phyloP scores from a whole-genome alignment of 1,139 yeast genomes.

The Sugiyamaella grinbergsii region DNA sequence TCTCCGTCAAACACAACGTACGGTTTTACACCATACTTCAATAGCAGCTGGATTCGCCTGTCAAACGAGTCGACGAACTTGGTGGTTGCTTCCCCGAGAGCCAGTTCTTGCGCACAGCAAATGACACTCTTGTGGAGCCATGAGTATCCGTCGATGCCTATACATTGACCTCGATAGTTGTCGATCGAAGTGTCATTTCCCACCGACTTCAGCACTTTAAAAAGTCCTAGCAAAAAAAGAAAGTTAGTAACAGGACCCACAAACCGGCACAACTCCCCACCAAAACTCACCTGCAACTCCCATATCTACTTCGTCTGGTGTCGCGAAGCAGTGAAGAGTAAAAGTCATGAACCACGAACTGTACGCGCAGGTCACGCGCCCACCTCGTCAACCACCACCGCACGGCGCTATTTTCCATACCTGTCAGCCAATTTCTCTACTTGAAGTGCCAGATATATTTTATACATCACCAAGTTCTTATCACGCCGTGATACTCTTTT shows the following conservation, averaged over 20 bases:
- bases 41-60: constrained; percentile 66
- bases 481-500: too few species aligned
- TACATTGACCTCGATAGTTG: constrained; percentile 67
- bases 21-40: constrained; percentile 70
- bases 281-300: constrained; percentile 30
- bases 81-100: constrained; percentile 68
- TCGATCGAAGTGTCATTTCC: constrained; percentile 62
- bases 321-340: background rate
- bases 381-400: background rate
- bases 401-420: constrained; percentile 14
- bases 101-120: constrained; percentile 82
- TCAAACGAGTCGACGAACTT: constrained; percentile 53
- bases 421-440: constrained; percentile 1
- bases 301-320: constrained; percentile 26
- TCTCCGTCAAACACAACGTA: constrained; percentile 96
- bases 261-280: background rate
- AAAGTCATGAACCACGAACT: constrained; percentile 1
- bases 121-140: constrained; percentile 92
- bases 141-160: constrained; percentile 94
- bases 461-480: too few species aligned
- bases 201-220: constrained; percentile 71
- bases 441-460: too few species aligned
- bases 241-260: background rate
- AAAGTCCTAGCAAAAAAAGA: constrained; percentile 54
- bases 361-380: constrained; percentile 8